Evolutionary conservation across 2,329 filamentous ascomycete genomes (phyloP), one percentile per base, ranked within the genome.

Genomic region (Verticillium alfalfae): DNA sequence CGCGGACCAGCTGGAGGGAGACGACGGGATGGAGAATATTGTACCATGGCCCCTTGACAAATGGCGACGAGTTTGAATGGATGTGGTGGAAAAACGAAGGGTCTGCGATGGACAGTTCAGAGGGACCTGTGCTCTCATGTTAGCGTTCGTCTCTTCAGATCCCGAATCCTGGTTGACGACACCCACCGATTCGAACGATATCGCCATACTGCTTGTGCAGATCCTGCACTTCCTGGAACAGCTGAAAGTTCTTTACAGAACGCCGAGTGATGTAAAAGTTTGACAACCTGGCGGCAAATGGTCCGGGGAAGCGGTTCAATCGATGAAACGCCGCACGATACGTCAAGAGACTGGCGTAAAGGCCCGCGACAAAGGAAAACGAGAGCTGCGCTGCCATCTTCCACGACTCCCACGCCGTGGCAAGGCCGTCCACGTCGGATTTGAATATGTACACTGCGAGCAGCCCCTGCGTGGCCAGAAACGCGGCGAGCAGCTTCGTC

Each of bases 21-120:
- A 66, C 45, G 2, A 68, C 61, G 4, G 73, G 73, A 13, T 69
- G 66, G 1, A 71, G 59, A 0, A 74, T 65, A 0, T 70, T 69
- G 62, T 76, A 76, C 70, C 70, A 75, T 0, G 71, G 70, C 0
- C 72, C 71, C 52, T 75, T 75, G 60, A 57, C 63, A 45, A 70
- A 72, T 2, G 67, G 70, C 6, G 66, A 73, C 36, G 66, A 65
- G 57, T 67, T 67, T 8, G 68, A 66, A 60, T 74, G 69, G 18
- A 75, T 68, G 9, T 64, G 64, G 18, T 66, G 61, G 16, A 75
- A 67, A 1, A 71, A 68, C 3, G 68, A 65, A 1, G 69, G 69
- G 31, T 70, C 66, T 49, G 67, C 67, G 31, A 76, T 70, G 15
- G 72, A 75, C 2, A 76, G 39, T 45, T 75, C 73, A 1, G 66